Evolutionary conservation across 1,284 basidiomycete species (phyloP).

Genomic region (Porogramme epimiltina): DNA sequence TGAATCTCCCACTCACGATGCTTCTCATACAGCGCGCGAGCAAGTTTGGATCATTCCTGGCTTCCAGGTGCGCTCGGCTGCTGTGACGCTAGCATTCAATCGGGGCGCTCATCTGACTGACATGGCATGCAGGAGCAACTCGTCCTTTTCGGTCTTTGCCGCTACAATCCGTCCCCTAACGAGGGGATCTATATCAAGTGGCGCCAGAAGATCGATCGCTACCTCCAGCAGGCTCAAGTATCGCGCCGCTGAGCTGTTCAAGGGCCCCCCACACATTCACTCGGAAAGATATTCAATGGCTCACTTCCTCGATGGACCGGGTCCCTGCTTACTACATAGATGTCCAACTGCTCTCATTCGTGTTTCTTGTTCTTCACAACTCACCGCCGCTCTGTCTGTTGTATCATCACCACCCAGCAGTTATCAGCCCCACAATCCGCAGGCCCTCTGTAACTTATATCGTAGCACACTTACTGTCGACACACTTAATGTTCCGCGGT

Average conservation of each 20-base stretch:
- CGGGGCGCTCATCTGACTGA: not conserved
- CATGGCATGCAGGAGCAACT: constrained; percentile 64
- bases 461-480: not conserved
- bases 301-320: not conserved
- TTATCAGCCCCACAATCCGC: not conserved
- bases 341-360: constrained; percentile 1
- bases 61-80: constrained; percentile 42
- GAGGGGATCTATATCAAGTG: constrained; percentile 73
- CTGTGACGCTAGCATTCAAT: not conserved
- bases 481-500: not conserved
- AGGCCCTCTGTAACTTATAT: constrained; percentile 3
- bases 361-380: not conserved
- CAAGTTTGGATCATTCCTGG: constrained; percentile 80
- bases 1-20: constrained; percentile 5
- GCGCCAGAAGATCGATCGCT: constrained; percentile 42
- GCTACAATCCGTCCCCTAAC: constrained; percentile 60
- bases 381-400: constrained; percentile 17
- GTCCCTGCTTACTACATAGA: constrained; percentile 7
- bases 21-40: constrained; percentile 55
- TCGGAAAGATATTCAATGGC: not conserved
- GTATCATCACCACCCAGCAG: constrained; percentile 19
- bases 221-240: constrained; percentile 20
- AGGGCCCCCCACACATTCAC: not conserved
- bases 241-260: constrained; percentile 5
- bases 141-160: constrained; percentile 74